Conservation (phyloP, 2,329 filamentous ascomycete species). For the Nannizziopsis barbatae region DNA sequence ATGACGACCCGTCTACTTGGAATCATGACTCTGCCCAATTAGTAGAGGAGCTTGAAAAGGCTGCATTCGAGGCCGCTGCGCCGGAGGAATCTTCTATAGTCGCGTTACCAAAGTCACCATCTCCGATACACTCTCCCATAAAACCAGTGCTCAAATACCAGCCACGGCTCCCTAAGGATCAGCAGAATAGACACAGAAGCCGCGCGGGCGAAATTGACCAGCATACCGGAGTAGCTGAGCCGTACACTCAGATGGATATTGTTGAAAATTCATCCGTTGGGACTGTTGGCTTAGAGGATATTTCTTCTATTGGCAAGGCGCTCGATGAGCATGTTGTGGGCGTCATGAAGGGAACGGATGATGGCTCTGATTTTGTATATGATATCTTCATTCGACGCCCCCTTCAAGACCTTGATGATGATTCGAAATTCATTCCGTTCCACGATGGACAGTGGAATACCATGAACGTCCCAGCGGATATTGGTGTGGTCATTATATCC, state of each 20-base stretch:
- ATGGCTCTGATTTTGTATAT: conserved; percentile 47
- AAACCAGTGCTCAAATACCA: conserved; percentile 29
- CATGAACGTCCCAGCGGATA: conserved; percentile 22
- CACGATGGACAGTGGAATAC: conserved; percentile 11
- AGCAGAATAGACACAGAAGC: neutral
- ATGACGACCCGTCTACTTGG: conserved; percentile 30
- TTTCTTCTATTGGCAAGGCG: conserved; percentile 3
- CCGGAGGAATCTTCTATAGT: conserved; percentile 21
- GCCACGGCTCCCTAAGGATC: conserved; percentile 24
- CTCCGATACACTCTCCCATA: conserved; percentile 11
- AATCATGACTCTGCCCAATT: conserved; percentile 35
- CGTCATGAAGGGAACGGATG: conserved; percentile 20
- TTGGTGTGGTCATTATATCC: conserved; percentile 35
- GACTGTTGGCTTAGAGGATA: neutral
- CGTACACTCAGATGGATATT: neutral
- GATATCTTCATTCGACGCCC: conserved; percentile 49
- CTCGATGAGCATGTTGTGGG: conserved; percentile 5
- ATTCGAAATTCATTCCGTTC: conserved; percentile 9
- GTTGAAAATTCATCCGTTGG: neutral
- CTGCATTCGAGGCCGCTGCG: conserved; percentile 33
- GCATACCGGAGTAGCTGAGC: neutral
- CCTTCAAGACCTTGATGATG: conserved; percentile 22
- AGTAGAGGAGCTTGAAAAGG: conserved; percentile 32
- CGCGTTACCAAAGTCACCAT: conserved; percentile 8
- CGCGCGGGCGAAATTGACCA: neutral